Evolutionary conservation across 169 alveolate genomes (phyloP).

Genomic region (Perkinsus olseni): DNA sequence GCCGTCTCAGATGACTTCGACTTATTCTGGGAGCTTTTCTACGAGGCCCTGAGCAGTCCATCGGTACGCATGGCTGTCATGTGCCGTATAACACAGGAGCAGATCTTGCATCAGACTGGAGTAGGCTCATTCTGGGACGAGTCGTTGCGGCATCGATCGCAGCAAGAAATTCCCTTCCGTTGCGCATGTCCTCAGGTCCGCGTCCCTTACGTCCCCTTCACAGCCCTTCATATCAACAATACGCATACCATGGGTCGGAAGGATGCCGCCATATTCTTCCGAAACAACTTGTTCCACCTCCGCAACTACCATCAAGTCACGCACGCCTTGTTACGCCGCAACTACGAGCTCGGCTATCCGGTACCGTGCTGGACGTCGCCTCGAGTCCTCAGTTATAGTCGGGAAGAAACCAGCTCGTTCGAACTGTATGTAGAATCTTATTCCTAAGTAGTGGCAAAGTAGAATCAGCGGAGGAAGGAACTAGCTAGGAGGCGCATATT

Average conservation of each 20-base stretch:
- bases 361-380: too few relatives aligned
- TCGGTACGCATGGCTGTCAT: background rate
- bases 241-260: background rate
- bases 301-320: background rate
- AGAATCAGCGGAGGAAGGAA: too few relatives aligned
- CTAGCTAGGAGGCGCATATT: too few relatives aligned
- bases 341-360: background rate
- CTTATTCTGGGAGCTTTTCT: background rate
- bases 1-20: background rate
- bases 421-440: too few relatives aligned
- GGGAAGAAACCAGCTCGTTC: too few relatives aligned
- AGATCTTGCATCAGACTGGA: background rate
- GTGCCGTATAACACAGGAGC: background rate
- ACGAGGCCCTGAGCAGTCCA: background rate
- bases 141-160: too few relatives aligned
- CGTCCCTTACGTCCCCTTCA: background rate
- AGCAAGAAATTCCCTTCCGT: too few relatives aligned
- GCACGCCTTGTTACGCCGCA: background rate
- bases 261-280: background rate
- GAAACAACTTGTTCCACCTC: background rate
- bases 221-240: background rate
- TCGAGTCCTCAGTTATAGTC: too few relatives aligned
- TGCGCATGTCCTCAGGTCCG: background rate
- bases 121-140: background rate
- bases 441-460: too few relatives aligned